Conservation (phyloP, 305 asterid species). For the Nicotiana rustica region DNA sequence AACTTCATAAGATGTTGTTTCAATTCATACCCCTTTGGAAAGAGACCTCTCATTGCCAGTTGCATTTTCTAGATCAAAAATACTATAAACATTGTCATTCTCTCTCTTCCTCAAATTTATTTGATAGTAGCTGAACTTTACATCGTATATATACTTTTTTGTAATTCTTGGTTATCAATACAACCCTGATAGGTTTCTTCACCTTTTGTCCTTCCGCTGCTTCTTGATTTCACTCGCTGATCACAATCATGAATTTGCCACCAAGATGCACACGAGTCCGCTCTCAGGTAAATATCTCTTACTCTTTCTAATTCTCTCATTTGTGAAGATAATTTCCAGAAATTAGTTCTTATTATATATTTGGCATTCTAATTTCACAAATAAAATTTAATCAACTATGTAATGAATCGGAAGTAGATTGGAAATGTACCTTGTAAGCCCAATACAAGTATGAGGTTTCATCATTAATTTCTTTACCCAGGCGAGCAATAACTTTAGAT, state of each 20-base stretch:
- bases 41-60: neutral
- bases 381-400: conserved; percentile 1
- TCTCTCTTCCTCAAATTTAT: neutral
- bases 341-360: neutral
- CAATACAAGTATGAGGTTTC: conserved; percentile 89
- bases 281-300: conserved; percentile 13
- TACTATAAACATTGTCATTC: neutral
- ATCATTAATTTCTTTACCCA: conserved; percentile 85
- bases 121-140: neutral
- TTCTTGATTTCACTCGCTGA: neutral
- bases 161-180: neutral
- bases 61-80: neutral
- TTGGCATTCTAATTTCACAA: neutral
- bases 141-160: neutral
- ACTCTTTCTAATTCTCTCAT: neutral
- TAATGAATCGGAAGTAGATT: neutral
- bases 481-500: conserved; percentile 88
- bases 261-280: neutral
- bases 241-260: neutral
- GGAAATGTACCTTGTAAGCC: conserved; percentile 76
- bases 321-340: neutral
- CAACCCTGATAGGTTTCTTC: neutral
- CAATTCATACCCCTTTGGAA: neutral
- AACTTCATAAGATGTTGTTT: neutral
- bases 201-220: neutral